Conservation (phyloP, 352 stramenopile species). For the Thalassiosira exigua region DNA sequence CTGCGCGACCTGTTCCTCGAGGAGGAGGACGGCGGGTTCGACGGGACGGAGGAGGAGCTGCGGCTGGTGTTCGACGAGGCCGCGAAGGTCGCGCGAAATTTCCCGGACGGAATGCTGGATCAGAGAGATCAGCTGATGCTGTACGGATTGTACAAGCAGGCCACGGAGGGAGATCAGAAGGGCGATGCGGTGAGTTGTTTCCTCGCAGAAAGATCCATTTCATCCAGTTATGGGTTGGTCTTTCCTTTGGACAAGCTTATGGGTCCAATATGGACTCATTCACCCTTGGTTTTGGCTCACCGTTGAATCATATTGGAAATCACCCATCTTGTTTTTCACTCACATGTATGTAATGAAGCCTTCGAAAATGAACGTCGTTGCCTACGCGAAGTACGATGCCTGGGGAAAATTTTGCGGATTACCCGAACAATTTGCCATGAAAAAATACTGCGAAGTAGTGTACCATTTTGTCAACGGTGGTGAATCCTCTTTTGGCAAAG, state of each 20-base stretch:
- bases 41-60: conserved; percentile 28
- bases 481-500: conserved; percentile 37
- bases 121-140: conserved; percentile 68
- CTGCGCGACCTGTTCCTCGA: conserved; percentile 2
- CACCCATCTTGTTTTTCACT: too few relatives aligned
- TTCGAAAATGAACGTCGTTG: conserved; percentile 67
- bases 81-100: conserved; percentile 14
- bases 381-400: conserved; percentile 71
- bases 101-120: conserved; percentile 36
- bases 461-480: conserved; percentile 61
- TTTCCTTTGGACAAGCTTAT: too few relatives aligned
- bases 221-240: too few relatives aligned
- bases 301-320: too few relatives aligned
- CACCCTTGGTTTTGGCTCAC: too few relatives aligned
- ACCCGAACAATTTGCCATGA: conserved; percentile 64
- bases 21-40: conserved; percentile 11
- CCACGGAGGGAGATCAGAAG: conserved; percentile 56
- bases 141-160: conserved; percentile 83
- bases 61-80: conserved; percentile 42
- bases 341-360: too few relatives aligned
- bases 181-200: conserved; percentile 14
- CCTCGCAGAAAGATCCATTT: too few relatives aligned
- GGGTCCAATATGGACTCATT: too few relatives aligned
- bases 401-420: conserved; percentile 70
- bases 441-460: conserved; percentile 75